Base-by-base conservation (phyloP, 2,329 filamentous ascomycete genomes). In the Fusarium zealandicum region DNA sequence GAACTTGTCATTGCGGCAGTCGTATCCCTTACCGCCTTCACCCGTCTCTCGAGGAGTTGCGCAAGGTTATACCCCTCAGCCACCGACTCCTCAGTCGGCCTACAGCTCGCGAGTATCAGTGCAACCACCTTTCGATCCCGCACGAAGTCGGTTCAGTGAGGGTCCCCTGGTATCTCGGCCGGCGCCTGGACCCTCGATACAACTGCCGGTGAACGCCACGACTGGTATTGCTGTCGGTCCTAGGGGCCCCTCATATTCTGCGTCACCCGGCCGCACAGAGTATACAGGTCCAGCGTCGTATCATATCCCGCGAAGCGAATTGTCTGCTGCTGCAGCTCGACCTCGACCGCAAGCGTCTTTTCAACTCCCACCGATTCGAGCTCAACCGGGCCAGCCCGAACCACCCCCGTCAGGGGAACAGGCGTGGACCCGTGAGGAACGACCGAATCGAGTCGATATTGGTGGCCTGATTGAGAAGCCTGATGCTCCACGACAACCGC, bases 381-480 rank as follows among this genome's bases (percentile, higher is more conserved):
- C 73, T 9, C 73, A 73, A 25, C 69, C 75, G 12, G 70, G 75
- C 7, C 68, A 65, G 32, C 43, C 53, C 17, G 44, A 38, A 31
- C 17, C 31, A 48, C 54, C 36, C 6, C 51, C 50, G 6, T 18
- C 61, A 14, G 59, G 53, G 30, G 51, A 64, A n/a, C 56, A 63
- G 16, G 60, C 66, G 20, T 77, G 75, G 70, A 67, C 69, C 48
- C 76, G 79, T 36, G 80, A 82, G 51, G 82, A 84, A 49, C 78
- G 82, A 22, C 72, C 77, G 14, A 72, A 77, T 31, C 79, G 85
- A 13, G 80, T 87, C 41, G 83, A 85, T 63, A 87, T 88, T 57
- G 82, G 80, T 10, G 84, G 84, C 2, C 76, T 85, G 66, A 83
- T 89, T 65, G 85, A 85, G 61, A 83, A 78, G 70, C 79, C 81